Evolutionary conservation across 1,284 basidiomycete genomes (phyloP), one percentile per base, ranked within the genome.

Genomic region (Moesziomyces globuligerus): DNA sequence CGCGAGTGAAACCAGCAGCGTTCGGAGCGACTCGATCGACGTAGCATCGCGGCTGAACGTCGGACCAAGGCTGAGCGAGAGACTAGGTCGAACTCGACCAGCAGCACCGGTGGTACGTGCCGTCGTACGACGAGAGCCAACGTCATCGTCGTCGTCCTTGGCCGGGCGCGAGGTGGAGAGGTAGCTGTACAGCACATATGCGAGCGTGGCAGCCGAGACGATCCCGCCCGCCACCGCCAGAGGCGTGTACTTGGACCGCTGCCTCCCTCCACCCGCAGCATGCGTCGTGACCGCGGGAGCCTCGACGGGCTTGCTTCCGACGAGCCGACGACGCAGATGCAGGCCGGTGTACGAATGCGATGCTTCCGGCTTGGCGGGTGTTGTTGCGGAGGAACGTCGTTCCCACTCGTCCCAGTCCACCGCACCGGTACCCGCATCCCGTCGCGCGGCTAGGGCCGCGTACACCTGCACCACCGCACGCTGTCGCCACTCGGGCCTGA

Each of bases 361-460:
- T 9, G 10, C 18, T 9, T 43, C 8, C 6, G 9, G 29, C 18
- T 17, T 10, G 9, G 39, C 24, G 7, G 23, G 24, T 37, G 38
- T 24, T n/a, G n/a, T n/a, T n/a, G n/a, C n/a, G n/a, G n/a, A n/a
- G n/a, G n/a, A n/a, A 7, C 34, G 43, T 29, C 29, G 48, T 44
- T 65, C 58, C 69, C 59, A 57, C 38, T 65, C 52, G 7, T 72
- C 50, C 67, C 59, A 61, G 46, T 59, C 50, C 32, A 65, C 56
- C 5, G 3, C 26, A 4, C 25, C 38, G 38, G 26, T 37, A 1
- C 28, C 38, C 5, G 28, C 41, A 10, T 7, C 32, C 2, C 29
- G 25, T 23, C 41, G 11, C 3, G 26, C 38, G 24, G 39, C 38
- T 4, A 61, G 7, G 8, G 10, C n/a, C 0, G 34, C 26, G 29